Evolutionary conservation across 176 grass and related monocot genomes (phyloP).

Genomic region (Saccharum officinarum): DNA sequence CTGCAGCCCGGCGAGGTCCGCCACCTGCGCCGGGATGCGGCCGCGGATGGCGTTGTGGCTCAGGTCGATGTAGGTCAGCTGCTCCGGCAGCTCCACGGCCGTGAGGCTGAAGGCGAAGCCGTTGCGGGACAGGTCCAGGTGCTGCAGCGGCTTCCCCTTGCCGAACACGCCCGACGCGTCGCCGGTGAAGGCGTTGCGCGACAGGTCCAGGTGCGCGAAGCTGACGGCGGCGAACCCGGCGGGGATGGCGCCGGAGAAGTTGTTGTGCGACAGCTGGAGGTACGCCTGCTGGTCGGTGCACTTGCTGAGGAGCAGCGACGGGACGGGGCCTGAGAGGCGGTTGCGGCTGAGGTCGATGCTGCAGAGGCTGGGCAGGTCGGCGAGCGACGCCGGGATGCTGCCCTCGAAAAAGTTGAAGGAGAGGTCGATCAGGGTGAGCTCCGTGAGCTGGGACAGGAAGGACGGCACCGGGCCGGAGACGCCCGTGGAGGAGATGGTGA

Average conservation of each 20-base stretch:
- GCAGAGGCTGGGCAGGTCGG: not conserved
- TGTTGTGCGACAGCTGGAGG: constrained; percentile 64
- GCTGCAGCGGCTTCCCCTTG: constrained; percentile 7
- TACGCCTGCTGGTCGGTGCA: not conserved
- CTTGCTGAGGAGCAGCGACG: constrained; percentile 26
- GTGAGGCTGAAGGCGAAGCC: constrained; percentile 55
- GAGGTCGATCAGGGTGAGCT: constrained; percentile 54
- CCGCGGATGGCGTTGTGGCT: constrained; percentile 70
- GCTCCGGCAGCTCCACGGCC: constrained; percentile 39
- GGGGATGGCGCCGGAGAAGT: constrained; percentile 57
- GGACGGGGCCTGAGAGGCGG: constrained; percentile 50
- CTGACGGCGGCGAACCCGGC: constrained; percentile 31
- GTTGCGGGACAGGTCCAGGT: constrained; percentile 73
- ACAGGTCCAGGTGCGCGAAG: constrained; percentile 52
- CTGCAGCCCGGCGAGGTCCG: not conserved
- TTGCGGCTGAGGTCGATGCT: constrained; percentile 68
- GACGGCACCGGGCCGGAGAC: constrained; percentile 55
- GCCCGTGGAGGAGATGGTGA: constrained; percentile 58
- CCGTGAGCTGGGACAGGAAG: constrained; percentile 34
- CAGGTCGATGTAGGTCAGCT: constrained; percentile 36
- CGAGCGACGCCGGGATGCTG: constrained; percentile 46
- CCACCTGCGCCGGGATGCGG: constrained; percentile 58
- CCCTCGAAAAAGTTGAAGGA: constrained; percentile 63
- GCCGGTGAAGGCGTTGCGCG: constrained; percentile 59
- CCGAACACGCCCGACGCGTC: constrained; percentile 42